Base-by-base conservation (phyloP, 192 early-diverging fungal species). In the Cetraspora pellucida region DNA sequence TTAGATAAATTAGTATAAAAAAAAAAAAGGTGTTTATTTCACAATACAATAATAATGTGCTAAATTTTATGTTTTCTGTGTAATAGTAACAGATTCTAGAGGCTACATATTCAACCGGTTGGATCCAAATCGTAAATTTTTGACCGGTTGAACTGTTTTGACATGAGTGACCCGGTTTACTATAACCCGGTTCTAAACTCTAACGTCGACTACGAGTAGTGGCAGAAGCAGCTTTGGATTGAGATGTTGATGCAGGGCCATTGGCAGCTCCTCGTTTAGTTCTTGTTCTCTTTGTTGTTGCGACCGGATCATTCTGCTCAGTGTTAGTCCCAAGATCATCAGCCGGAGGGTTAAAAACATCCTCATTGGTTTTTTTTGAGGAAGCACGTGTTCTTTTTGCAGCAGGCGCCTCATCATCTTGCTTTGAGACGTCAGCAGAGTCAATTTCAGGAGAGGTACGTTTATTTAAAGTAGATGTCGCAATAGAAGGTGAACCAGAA, bases 341-440 rank as follows among this genome's bases (percentile, higher is more conserved):
- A 43, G 59, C 25, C 10, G 63, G 63, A n/a, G 63, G 28, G 10
- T 37, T 37, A 37, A 65, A 16, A 65, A 31, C 28, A n/a, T 65
- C 63, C 17, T 65, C 63, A 10, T 19, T 65, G 0, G 37, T n/a
- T 65, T 65, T 65, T n/a, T 43, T 31, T 5, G 63, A 17, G 7
- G 63, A 31, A n/a, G 63, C 63, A 44, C 63, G 63, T n/a, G 63
- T 65, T 43, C 63, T 28, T 65, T 65, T 65, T 10, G 27, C 14
- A 10, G 37, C 27, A n/a, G 37, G 37, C 0, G n/a, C 37, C 10
- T 44, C 63, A 1, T 65, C 31, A 37, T 65, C 63, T n/a, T 44
- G 14, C 17, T 65, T 65, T 27, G 58, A 27, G 21, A 27, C 25
- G 11, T 27, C 37, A 4, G 13, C 63, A 9, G 37, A 3, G 1